Evolutionary conservation across 169 alveolate species (phyloP).

Genomic region (Plasmodium cynomolgi): DNA sequence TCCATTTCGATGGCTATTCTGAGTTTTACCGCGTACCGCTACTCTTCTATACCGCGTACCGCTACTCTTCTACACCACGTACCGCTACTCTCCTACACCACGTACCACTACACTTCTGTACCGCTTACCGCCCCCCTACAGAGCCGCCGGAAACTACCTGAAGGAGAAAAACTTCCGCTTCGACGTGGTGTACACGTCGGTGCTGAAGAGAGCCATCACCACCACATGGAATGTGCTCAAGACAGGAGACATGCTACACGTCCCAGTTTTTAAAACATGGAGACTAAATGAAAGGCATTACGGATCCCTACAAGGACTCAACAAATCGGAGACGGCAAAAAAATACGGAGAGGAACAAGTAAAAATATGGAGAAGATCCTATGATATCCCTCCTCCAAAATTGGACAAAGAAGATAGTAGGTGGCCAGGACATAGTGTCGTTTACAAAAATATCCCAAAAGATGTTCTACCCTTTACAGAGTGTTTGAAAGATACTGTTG

Average conservation of each 20-base stretch:
- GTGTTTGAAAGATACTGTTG: constrained; percentile 94
- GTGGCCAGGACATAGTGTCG: constrained; percentile 92
- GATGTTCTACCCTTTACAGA: constrained; percentile 96
- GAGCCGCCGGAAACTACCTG: constrained; percentile 93
- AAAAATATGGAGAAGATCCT: constrained; percentile 96
- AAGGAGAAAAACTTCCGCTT: constrained; percentile 89
- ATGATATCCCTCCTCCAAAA: constrained; percentile 98
- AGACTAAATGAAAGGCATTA: constrained; percentile 98
- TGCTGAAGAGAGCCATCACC: constrained; percentile 94
- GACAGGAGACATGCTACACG: constrained; percentile 90
- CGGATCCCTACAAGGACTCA: constrained; percentile 98
- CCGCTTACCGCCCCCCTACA: constrained; percentile 7
- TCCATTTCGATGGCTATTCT: not conserved
- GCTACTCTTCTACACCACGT: not conserved
- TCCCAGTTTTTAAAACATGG: constrained; percentile 94
- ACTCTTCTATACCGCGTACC: not conserved
- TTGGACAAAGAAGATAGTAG: constrained; percentile 90
- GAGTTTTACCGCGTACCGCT: not conserved
- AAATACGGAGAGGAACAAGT: constrained; percentile 97
- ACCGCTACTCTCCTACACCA: not conserved
- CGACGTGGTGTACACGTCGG: constrained; percentile 96
- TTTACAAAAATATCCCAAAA: constrained; percentile 89
- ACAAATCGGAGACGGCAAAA: constrained; percentile 97
- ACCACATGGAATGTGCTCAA: constrained; percentile 93
- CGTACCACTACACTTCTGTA: not conserved